These are phyloP conservation scores for Boechera retrofracta DNA, from an alignment of 345 rosid species.

Conservation along the genomic window DNA sequence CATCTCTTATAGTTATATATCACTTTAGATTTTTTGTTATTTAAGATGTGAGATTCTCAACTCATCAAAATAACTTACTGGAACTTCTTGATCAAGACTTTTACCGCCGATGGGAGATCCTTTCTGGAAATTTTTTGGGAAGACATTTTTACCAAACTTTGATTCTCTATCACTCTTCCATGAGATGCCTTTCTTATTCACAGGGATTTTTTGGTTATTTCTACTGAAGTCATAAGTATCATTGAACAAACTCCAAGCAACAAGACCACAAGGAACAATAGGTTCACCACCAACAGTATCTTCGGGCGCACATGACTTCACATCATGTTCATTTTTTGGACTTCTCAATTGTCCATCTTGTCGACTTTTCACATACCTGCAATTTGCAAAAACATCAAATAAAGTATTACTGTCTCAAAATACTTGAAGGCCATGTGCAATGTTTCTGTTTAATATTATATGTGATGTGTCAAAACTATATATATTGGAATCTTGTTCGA, in stretches of 20 bases:
- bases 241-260: slow-evolving; percentile 96
- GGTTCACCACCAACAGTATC: slow-evolving; percentile 35
- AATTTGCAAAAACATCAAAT: slow-evolving; percentile 33
- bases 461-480: neutral
- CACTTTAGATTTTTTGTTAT: neutral
- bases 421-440: neutral
- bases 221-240: slow-evolving; percentile 71
- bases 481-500: neutral
- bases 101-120: slow-evolving; percentile 63
- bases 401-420: neutral
- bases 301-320: slow-evolving; percentile 63
- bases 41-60: neutral
- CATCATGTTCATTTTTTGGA: slow-evolving; percentile 33
- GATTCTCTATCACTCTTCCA: slow-evolving; percentile 92
- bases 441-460: neutral
- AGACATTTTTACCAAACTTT: slow-evolving; percentile 79
- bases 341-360: slow-evolving; percentile 64
- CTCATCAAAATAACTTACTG: slow-evolving; percentile 53
- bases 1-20: neutral
- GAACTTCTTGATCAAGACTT: slow-evolving; percentile 47
- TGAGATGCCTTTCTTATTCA: slow-evolving; percentile 72
- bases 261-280: slow-evolving; percentile 91
- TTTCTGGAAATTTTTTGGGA: slow-evolving; percentile 73
- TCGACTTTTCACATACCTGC: slow-evolving; percentile 86
- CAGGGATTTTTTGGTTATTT: slow-evolving; percentile 47